Evolutionary conservation across 1,284 basidiomycete genomes (phyloP).

Genomic region (Tremellales sp.): DNA sequence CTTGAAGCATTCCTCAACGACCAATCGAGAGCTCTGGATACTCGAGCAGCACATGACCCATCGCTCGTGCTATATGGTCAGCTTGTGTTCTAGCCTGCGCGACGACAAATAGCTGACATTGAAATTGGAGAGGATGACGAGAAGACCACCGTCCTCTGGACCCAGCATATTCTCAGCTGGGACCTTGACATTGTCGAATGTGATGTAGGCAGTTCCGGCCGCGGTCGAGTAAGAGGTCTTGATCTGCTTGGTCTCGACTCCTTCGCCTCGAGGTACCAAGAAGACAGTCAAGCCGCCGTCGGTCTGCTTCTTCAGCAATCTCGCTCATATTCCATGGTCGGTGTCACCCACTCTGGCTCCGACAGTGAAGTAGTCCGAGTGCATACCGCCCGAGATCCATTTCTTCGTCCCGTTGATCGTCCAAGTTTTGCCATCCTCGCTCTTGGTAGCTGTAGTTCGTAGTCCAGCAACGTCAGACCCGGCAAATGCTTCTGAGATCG

Average conservation of each 20-base stretch:
- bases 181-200: constrained; percentile 80
- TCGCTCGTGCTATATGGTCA: constrained; percentile 19
- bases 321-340: neutral
- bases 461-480: constrained; percentile 84
- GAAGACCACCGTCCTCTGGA: constrained; percentile 72
- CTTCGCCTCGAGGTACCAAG: constrained; percentile 68
- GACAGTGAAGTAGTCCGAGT: constrained; percentile 48
- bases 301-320: constrained; percentile 26
- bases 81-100: neutral
- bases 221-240: constrained; percentile 79
- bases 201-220: constrained; percentile 76
- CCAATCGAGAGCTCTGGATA: constrained; percentile 33
- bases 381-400: constrained; percentile 87
- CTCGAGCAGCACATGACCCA: constrained; percentile 46
- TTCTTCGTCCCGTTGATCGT: constrained; percentile 82
- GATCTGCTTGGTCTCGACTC: constrained; percentile 78
- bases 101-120: constrained; percentile 27
- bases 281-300: constrained; percentile 81
- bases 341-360: constrained; percentile 38
- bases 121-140: constrained; percentile 60
- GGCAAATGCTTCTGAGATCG: constrained; percentile 85
- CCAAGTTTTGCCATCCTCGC: constrained; percentile 69
- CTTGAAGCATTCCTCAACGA: constrained; percentile 48
- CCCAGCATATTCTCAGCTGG: constrained; percentile 83
- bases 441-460: constrained; percentile 75